Percentiles rank a stretch among this genome's conserved stretches.
Evolutionary conservation across 2,329 filamentous ascomycete species (phyloP).

Genomic region (Tolypocladium tropicale): DNA sequence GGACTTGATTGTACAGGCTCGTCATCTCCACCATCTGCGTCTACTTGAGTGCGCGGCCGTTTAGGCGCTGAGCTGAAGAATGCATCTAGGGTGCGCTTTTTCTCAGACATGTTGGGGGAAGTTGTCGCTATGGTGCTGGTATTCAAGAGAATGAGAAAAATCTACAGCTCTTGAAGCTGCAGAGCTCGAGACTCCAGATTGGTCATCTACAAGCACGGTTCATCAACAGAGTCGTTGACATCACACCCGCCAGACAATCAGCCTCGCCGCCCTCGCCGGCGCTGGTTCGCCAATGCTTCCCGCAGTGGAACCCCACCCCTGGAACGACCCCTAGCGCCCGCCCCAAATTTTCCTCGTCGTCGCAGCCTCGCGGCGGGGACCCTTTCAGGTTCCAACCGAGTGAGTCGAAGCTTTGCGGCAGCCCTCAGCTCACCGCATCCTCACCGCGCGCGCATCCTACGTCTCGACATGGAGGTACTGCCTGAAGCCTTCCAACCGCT

Average conservation of each 20-base stretch:
- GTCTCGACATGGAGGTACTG: conserved; percentile 18
- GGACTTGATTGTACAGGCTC: background rate
- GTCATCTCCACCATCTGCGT: conserved; percentile 1
- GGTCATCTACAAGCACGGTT: background rate
- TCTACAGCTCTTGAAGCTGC: background rate
- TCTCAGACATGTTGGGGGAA: conserved; percentile 8
- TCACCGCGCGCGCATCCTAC: background rate
- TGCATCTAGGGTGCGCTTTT: conserved; percentile 50
- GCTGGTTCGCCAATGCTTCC: background rate
- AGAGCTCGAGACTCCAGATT: too few relatives aligned
- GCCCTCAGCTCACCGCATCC: background rate
- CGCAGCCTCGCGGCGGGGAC: conserved; percentile 16
- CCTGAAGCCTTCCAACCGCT: background rate
- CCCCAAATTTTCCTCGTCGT: conserved; percentile 13
- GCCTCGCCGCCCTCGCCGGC: background rate
- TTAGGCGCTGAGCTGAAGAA: conserved; percentile 44
- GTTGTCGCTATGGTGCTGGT: background rate
- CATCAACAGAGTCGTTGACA: conserved; percentile 8
- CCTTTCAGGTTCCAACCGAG: background rate
- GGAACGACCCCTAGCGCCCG: background rate
- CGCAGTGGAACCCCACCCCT: background rate
- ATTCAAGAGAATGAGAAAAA: background rate
- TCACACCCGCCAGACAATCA: conserved; percentile 6
- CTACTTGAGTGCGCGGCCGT: conserved; percentile 8
- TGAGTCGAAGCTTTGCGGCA: background rate